A percentile compares a stretch with the other conserved stretches of the same genome.
Evolutionary conservation across 495 filamentous ascomycete species (phyloP).

Genomic region (Bathelium albidoporum): DNA sequence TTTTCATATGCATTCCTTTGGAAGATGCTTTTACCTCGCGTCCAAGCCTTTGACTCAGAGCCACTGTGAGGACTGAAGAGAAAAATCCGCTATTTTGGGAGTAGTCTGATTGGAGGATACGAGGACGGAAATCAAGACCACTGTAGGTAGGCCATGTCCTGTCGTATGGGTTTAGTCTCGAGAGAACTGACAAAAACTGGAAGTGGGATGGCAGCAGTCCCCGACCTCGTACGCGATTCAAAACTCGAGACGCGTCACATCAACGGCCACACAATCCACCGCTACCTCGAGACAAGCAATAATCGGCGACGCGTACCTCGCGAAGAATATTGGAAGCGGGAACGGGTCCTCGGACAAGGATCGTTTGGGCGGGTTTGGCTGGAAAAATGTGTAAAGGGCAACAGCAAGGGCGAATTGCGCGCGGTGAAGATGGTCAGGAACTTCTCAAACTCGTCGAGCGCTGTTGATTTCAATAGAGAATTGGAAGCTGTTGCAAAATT

Average conservation of each 20-base stretch:
- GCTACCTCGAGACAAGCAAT: constrained; percentile 14
- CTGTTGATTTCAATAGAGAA: constrained; percentile 15
- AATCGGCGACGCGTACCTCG: neutral
- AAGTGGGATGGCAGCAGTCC: neutral
- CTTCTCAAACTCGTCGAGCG: neutral
- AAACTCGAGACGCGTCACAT: constrained; percentile 23
- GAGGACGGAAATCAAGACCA: no score
- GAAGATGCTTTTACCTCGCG: no score
- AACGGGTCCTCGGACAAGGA: constrained; percentile 11
- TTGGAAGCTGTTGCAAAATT: constrained; percentile 24
- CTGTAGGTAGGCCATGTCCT: no score
- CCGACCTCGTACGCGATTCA: constrained; percentile 26
- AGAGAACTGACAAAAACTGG: neutral
- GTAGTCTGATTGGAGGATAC: no score
- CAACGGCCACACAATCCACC: constrained; percentile 20
- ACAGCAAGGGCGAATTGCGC: neutral
- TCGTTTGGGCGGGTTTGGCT: constrained; percentile 16
- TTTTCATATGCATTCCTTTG: no score
- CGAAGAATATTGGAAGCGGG: constrained; percentile 5
- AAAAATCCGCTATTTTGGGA: no score
- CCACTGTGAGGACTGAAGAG: no score
- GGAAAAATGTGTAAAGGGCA: constrained; percentile 6
- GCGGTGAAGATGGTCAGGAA: constrained; percentile 20
- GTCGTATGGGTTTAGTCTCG: no score
- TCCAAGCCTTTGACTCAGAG: no score